Evolutionary conservation across 257 asterid genomes (phyloP), one percentile per base, ranked within the genome.

Genomic region (Solanum arcanum): DNA sequence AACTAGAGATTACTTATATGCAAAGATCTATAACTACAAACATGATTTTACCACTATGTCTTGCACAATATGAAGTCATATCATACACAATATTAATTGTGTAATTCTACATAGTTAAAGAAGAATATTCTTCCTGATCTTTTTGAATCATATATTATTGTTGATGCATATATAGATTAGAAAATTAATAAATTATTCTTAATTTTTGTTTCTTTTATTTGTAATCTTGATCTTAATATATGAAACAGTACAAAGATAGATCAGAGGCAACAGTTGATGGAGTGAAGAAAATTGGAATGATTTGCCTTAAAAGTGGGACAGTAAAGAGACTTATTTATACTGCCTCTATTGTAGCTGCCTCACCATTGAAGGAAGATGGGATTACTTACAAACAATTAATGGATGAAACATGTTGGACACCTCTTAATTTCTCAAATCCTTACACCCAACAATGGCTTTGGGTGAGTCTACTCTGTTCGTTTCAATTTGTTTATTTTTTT

Each of bases 371-470:
- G 64, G 90, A 88, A 5, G 92, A 91, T 74, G 93, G 91, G 49
- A 84, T 88, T 13, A 87, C 90, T 72, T 94, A 83, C 80, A 90
- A 90, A 87, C 91, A 91, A 31, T 21, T 66, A 75, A 59, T 94
- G 83, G 96, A 93, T 56, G 96, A 94, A 89, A 87, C 92, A 27
- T 94, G 98, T 86, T 94, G 98, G 95, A 91, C 92, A 12, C 94
- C 96, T 87, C 93, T 91, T 78, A 64, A 88, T 86, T 87, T 90
- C 77, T 64, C 92, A 11, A 89, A 76, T 47, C 86, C 91, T 25
- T 84, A 84, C 37, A 11, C 6, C 47, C 27, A 42, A 3, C 82
- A 80, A 2, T 14, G 27, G 23, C 52, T 87, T 10, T 15, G 47
- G 2, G 94, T 92, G 69, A 6, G 59, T 7, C 1, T 49, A 1